A percentile compares a stretch with the other conserved stretches of the same genome.
Conservation (phyloP, 163 green algal genomes). For the Coccomyxa subellipsoidea region DNA sequence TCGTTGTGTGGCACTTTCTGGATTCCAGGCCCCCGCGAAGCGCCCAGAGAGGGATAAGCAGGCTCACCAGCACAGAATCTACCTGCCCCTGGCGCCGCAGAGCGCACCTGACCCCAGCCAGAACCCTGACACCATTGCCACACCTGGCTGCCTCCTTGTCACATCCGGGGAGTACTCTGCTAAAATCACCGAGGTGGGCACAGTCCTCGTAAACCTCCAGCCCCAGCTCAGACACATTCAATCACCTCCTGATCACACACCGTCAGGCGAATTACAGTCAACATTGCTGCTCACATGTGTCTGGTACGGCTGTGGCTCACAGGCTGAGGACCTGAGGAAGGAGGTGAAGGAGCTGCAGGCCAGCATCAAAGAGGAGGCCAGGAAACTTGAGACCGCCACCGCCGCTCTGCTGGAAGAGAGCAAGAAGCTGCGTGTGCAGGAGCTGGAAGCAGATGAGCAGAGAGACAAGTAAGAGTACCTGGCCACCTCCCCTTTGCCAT, state of each 20-base stretch:
- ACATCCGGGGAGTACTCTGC: background rate
- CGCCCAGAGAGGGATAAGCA: background rate
- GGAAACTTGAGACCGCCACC: background rate
- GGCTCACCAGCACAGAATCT: background rate
- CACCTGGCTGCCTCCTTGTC: background rate
- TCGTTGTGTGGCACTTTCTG: too few relatives aligned
- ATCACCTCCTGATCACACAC: too few relatives aligned
- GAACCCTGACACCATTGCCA: background rate
- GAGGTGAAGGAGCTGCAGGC: background rate
- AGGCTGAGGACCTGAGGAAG: background rate
- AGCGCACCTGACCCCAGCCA: slow-evolving; percentile 2
- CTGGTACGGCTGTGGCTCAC: too few relatives aligned
- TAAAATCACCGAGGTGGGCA: background rate
- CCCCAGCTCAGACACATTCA: too few relatives aligned
- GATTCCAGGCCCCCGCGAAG: background rate
- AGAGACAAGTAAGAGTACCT: background rate
- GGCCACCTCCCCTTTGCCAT: too few relatives aligned
- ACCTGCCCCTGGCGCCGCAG: background rate
- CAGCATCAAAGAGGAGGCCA: background rate
- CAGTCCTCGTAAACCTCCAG: too few relatives aligned
- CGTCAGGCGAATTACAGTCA: background rate
- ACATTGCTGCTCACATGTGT: background rate
- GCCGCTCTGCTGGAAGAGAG: background rate
- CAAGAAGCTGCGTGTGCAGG: background rate
- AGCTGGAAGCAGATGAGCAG: background rate